Evolutionary conservation across 139 green algal species (phyloP), one percentile per base, ranked within the genome.

Genomic region (Tetraselmis striata): DNA sequence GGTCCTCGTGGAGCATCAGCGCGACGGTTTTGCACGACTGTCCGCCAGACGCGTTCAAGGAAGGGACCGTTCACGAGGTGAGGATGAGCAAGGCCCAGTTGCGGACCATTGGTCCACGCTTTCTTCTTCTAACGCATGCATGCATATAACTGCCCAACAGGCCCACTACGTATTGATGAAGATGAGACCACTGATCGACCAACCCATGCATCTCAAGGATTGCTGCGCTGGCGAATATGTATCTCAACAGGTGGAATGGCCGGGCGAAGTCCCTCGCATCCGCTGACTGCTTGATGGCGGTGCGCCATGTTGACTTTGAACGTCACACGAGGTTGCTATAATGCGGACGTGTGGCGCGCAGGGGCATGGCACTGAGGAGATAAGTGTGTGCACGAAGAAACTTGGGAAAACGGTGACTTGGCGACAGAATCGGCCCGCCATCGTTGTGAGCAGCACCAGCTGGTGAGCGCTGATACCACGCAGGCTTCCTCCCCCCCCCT

Each of bases 381-480:
- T 80, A 5, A 85, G 80, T n/a, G 75, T 83, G 25, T 87, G 85
- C 83, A 87, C 84, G 76, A 74, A n/a, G 80, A 30, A 26, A 31
- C 32, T 74, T 75, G 2, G 22, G 18, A 2, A 32, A 28, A 11
- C 59, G 32, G 23, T 84, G 29, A 86, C 24, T 26, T 86, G 81
- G 85, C 81, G 90, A n/a, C 23, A 45, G 0, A 85, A 90, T 67
- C 87, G 94, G 25, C 95, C 95, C 0, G 94, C 91, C 11, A 11
- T 99, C 1, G 84, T 98, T 1, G 91, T 99, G 59, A 98, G 89
- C 88, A 96, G 92, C 91, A 99, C 97, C 23, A 98, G 92, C 84
- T 99, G 96, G 45, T 67, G 5, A 67, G 45, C 18, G 45, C 45
- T 67, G n/a, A n/a, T n/a, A n/a, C 45, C 45, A 67, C 45, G 45